Evolutionary conservation across 2,329 filamentous ascomycete genomes (phyloP), one percentile per base, ranked within the genome.

Genomic region (Fusarium sp.): DNA sequence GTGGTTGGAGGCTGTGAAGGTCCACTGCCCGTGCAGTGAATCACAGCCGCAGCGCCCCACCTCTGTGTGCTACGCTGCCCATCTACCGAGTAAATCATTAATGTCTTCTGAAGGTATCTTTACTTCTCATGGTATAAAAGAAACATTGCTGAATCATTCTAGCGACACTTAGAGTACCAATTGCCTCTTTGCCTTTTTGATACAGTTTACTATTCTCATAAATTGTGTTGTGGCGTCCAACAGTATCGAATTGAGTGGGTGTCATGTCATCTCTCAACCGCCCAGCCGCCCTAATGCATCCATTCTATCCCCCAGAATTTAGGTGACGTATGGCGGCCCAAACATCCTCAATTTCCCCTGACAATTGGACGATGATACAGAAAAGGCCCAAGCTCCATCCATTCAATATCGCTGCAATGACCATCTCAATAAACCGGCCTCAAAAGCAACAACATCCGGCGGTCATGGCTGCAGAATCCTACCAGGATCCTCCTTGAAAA

Each of bases 21-120:
- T 63, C 69, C 66, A 72, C 73, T 72, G 42, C 53, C 53, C 32
- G 46, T 52, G 71, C 51, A 70, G 70, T 71, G 68, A 65, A 72
- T 73, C 73, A 75, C 73, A 73, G 73, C 73, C 72, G 72, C 67
- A 72, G 61, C 34, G 51, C 42, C 61, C 62, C 66, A 54, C 22
- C 4, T 20, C 52, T 42, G 42, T 27, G 43, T 56, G 71, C 60
- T 70, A 63, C 63, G 29, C 18, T 22, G 52, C 29, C 22, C 34
- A 29, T 51, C 47, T 53, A 53, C 50, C 22, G 47, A 20, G 30
- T 53, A 53, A 53, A 53, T 43, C 22, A 18, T 27, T 42, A n/a
- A n/a, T n/a, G 18, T n/a, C 34, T n/a, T 38, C 18, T 38, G 18
- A 18, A 38, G 34, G 34, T 38, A 9, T 38, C 9, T 0, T 38